Evolutionary conservation across 352 stramenopile genomes (phyloP).

Genomic region (Phytopythium chamaehyphon): DNA sequence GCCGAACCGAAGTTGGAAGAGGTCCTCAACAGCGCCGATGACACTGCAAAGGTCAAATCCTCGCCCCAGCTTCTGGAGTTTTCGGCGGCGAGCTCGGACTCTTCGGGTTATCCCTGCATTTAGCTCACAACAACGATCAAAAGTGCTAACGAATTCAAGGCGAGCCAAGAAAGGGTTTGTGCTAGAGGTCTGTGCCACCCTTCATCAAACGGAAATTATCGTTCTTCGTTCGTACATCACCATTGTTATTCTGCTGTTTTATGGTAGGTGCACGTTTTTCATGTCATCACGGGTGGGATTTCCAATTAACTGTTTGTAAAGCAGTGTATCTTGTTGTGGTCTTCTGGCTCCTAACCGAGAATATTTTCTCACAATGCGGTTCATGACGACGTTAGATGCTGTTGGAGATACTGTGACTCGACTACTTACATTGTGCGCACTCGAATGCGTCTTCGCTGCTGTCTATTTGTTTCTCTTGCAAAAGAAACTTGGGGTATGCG

Average conservation of each 20-base stretch:
- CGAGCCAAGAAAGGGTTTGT: conserved; percentile 8
- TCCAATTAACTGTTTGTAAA: conserved; percentile 3
- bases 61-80: conserved; percentile 3
- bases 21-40: background rate
- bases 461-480: conserved; percentile 19
- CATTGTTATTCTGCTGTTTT: conserved; percentile 22
- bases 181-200: conserved; percentile 6
- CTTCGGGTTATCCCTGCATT: no score
- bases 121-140: no score
- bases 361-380: conserved; percentile 21
- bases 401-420: conserved; percentile 7
- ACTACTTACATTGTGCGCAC: conserved; percentile 9
- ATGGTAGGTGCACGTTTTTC: conserved; percentile 11
- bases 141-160: conserved; percentile 11
- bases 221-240: conserved; percentile 30
- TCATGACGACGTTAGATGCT: conserved; percentile 8
- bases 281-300: background rate
- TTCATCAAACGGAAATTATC: conserved; percentile 28
- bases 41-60: conserved; percentile 5
- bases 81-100: no score
- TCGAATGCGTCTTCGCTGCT: conserved; percentile 12
- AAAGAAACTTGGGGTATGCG: conserved; percentile 1
- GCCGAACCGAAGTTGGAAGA: background rate
- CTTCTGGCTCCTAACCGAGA: conserved; percentile 17
- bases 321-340: conserved; percentile 14